Percentiles rank a stretch among this genome's conserved stretches.
These are phyloP conservation scores for Fragilaria radians DNA, from an alignment of 108 stramenopile species.

Conservation along the genomic window DNA sequence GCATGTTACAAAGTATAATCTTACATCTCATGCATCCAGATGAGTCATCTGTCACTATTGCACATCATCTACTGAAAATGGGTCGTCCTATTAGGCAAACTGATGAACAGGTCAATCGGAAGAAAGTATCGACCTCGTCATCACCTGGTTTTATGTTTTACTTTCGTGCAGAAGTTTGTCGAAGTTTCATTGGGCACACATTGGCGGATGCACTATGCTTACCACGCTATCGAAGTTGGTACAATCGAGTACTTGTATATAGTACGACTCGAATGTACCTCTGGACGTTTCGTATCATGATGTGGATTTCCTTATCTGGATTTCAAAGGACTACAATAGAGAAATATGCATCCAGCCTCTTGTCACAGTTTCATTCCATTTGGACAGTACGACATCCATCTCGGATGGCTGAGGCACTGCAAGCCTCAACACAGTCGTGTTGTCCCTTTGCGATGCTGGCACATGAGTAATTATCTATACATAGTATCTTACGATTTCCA, in stretches of 20 bases:
- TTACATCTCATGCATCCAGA: conserved; percentile 52
- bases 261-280: neutral
- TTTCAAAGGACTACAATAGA: neutral
- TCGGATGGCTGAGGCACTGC: neutral
- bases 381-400: neutral
- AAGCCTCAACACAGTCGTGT: neutral
- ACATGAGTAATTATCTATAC: neutral
- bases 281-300: neutral
- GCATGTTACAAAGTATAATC: conserved; percentile 35
- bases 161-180: conserved; percentile 53
- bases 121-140: conserved; percentile 11
- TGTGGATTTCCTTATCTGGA: neutral
- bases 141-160: conserved; percentile 32
- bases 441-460: neutral
- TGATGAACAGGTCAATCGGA: neutral
- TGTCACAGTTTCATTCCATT: neutral
- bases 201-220: conserved; percentile 58
- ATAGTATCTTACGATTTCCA: no score
- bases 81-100: conserved; percentile 9
- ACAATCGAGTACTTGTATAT: conserved; percentile 11
- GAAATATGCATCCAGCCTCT: neutral
- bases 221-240: conserved; percentile 31
- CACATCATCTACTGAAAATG: conserved; percentile 50
- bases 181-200: conserved; percentile 59
- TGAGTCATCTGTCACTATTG: conserved; percentile 51